These are phyloP conservation scores for Colletotrichum shisoi DNA, from an alignment of 2,329 filamentous ascomycete genomes.

Conservation along the genomic window DNA sequence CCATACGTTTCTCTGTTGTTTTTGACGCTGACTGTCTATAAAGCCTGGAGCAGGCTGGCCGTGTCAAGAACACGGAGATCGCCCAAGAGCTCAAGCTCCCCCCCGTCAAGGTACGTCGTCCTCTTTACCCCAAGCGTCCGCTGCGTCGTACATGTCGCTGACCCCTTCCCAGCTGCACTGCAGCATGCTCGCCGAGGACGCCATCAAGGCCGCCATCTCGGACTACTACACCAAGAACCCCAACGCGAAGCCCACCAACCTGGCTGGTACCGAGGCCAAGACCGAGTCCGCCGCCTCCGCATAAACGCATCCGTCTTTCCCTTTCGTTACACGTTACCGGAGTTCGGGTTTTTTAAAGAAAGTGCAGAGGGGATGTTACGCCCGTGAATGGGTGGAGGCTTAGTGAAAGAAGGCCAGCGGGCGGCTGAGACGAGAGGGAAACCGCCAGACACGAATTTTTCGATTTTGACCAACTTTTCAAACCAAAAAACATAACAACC, in stretches of 20 bases:
- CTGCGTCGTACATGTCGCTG: conserved; percentile 40
- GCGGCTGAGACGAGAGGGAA: conserved; percentile 2
- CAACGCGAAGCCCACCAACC: conserved; percentile 72
- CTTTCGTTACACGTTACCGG: conserved; percentile 20
- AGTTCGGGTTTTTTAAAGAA: conserved; percentile 12
- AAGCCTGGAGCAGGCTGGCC: conserved; percentile 82
- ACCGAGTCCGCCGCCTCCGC: conserved; percentile 50
- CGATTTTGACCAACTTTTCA: conserved; percentile 15
- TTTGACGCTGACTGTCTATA: neutral
- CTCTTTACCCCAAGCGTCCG: neutral
- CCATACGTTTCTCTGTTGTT: no score
- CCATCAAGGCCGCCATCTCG: conserved; percentile 88
- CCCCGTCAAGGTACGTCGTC: conserved; percentile 76
- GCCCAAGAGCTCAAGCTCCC: conserved; percentile 93
- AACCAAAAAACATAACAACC: conserved; percentile 6
- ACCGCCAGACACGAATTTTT: conserved; percentile 2
- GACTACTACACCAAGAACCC: conserved; percentile 94
- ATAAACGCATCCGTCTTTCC: conserved; percentile 1
- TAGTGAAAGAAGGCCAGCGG: neutral
- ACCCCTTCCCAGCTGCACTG: conserved; percentile 73
- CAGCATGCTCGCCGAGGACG: conserved; percentile 90
- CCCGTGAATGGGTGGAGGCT: conserved; percentile 1
- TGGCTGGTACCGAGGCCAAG: conserved; percentile 75
- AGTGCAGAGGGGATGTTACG: conserved; percentile 3
- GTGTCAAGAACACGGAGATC: conserved; percentile 97